phyloP scores from a whole-genome alignment of 164 flowering plant species.

The Paratinospora sagittata region DNA sequence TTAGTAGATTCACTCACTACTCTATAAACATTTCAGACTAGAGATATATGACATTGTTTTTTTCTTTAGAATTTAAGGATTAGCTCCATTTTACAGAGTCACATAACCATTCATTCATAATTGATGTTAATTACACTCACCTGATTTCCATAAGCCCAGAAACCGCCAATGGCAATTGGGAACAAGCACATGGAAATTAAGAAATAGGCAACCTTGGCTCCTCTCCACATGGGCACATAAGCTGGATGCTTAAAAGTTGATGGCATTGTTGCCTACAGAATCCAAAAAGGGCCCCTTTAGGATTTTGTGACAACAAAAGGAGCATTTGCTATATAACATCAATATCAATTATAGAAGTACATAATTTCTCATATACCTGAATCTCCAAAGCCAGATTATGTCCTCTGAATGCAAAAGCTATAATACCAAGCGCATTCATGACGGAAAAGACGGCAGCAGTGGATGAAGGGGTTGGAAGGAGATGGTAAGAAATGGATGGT shows the following conservation, averaged over 20 bases:
- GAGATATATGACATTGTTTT: no score
- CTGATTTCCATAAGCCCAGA: constrained; percentile 95
- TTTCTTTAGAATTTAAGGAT: no score
- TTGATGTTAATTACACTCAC: constrained; percentile 39
- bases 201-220: constrained; percentile 93
- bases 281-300: background rate
- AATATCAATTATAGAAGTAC: background rate
- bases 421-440: constrained; percentile 87
- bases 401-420: constrained; percentile 98
- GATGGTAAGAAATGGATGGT: constrained; percentile 71
- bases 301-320: background rate
- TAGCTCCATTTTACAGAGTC: no score
- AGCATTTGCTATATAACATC: background rate
- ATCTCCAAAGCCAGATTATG: constrained; percentile 94
- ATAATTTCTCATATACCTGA: constrained; percentile 52
- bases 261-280: constrained; percentile 88
- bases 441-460: constrained; percentile 60
- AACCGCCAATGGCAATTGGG: constrained; percentile 93
- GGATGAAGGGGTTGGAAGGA: constrained; percentile 53
- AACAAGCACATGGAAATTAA: constrained; percentile 92
- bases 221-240: constrained; percentile 98
- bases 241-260: constrained; percentile 98
- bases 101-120: no score
- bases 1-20: no score
- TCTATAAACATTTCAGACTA: no score